Evolutionary conservation across 768 basidiomycete genomes (phyloP).

Genomic region (Lanmaoa rubissima): DNA sequence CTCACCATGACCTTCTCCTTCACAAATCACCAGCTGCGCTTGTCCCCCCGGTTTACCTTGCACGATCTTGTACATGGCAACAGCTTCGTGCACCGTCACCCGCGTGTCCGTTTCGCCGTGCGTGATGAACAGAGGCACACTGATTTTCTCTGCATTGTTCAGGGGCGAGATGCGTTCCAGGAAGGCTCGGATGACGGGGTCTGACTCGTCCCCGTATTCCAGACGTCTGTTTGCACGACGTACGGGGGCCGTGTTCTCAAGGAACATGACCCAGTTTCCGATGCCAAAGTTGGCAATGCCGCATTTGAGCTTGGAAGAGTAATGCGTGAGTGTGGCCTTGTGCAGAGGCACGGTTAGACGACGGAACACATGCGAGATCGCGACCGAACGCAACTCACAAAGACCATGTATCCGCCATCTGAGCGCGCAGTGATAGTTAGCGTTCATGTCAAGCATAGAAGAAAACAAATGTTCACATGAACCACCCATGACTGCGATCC

Average conservation of each 20-base stretch:
- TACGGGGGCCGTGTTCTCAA: constrained; percentile 40
- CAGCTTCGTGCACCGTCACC: constrained; percentile 39
- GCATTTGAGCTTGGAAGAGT: constrained; percentile 40
- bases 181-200: constrained; percentile 37
- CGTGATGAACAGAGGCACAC: constrained; percentile 38
- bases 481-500: constrained; percentile 43
- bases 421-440: not conserved
- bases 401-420: constrained; percentile 44
- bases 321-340: constrained; percentile 41
- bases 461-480: constrained; percentile 32
- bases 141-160: constrained; percentile 37
- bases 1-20: constrained; percentile 44
- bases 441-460: not conserved
- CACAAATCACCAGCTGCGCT: constrained; percentile 39
- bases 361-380: not conserved
- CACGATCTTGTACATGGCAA: constrained; percentile 37
- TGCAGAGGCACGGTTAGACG: not conserved
- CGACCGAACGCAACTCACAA: constrained; percentile 24
- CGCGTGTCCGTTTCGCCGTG: constrained; percentile 43
- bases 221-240: constrained; percentile 36
- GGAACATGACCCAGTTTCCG: constrained; percentile 39
- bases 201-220: constrained; percentile 43
- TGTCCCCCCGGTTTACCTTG: constrained; percentile 21
- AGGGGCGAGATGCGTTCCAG: constrained; percentile 40
- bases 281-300: constrained; percentile 43